phyloP scores from a whole-genome alignment of 2,329 filamentous ascomycete species.

The Ceratocystis cacaofunesta region DNA sequence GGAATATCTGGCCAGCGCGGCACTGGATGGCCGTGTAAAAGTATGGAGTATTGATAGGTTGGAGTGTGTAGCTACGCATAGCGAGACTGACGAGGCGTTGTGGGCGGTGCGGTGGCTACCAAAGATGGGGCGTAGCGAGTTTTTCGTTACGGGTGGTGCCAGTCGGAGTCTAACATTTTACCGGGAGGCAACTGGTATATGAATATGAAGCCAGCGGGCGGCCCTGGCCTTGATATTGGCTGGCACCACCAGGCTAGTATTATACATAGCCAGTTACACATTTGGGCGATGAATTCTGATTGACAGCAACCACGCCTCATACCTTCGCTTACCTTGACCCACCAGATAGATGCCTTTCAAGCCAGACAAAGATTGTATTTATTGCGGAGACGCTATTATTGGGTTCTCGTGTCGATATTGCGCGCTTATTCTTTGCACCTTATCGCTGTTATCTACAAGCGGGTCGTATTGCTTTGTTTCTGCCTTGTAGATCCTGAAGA shows the following conservation, averaged over 20 bases:
- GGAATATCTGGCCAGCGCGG: conserved; percentile 76
- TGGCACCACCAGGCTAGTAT: not conserved
- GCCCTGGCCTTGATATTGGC: not conserved
- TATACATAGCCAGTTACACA: not conserved
- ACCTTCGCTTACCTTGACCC: not conserved
- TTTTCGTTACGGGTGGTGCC: conserved; percentile 66
- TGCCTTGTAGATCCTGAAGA: too few species aligned
- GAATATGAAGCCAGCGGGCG: conserved; percentile 19
- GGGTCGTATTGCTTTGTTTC: too few species aligned
- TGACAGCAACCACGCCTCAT: too few species aligned
- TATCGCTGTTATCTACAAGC: too few species aligned
- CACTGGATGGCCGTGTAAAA: conserved; percentile 87
- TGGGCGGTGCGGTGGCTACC: conserved; percentile 79
- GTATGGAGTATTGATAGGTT: conserved; percentile 83
- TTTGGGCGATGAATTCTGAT: not conserved
- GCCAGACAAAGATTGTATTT: too few species aligned
- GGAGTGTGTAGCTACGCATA: conserved; percentile 81
- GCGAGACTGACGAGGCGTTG: conserved; percentile 70
- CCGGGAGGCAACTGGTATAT: conserved; percentile 62
- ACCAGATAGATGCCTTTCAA: too few species aligned
- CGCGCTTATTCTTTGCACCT: too few species aligned
- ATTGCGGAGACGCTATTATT: too few species aligned
- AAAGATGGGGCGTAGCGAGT: conserved; percentile 50
- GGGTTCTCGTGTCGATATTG: too few species aligned
- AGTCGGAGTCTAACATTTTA: conserved; percentile 69